Percentiles rank a stretch among this genome's conserved stretches.
phyloP scores from a whole-genome alignment of 441 rosid genomes.

The Pelargonium fulgidum region DNA sequence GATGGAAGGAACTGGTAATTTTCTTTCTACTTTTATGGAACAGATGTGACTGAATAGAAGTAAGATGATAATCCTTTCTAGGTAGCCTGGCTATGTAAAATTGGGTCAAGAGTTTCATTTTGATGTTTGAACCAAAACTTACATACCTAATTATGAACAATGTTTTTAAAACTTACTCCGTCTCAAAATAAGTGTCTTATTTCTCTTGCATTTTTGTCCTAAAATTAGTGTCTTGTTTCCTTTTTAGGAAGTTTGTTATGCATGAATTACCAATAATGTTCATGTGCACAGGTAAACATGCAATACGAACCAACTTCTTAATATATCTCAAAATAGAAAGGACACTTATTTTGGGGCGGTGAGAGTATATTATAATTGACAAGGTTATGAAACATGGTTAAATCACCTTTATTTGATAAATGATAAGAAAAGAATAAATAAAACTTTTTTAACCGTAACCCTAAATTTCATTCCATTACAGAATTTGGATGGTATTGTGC shows the following conservation, averaged over 20 bases:
- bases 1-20: conserved; percentile 70
- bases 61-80: neutral
- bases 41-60: neutral
- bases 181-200: too few relatives aligned
- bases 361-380: neutral
- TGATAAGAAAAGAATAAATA: neutral
- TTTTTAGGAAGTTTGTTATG: too few relatives aligned
- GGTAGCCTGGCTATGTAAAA: too few relatives aligned
- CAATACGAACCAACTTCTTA: too few relatives aligned
- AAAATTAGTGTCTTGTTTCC: too few relatives aligned
- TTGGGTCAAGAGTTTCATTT: neutral
- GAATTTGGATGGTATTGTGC: neutral
- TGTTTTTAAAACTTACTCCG: neutral
- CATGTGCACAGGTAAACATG: too few relatives aligned
- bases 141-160: neutral
- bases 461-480: too few relatives aligned
- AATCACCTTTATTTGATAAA: neutral
- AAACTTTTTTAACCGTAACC: too few relatives aligned
- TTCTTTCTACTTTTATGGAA: conserved; percentile 14
- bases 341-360: too few relatives aligned
- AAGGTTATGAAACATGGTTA: neutral
- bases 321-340: too few relatives aligned
- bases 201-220: too few relatives aligned
- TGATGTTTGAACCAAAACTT: neutral
- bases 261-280: too few relatives aligned